These are phyloP conservation scores for Ruellia speciosa DNA, from an alignment of 305 asterid species.

Conservation along the genomic window DNA sequence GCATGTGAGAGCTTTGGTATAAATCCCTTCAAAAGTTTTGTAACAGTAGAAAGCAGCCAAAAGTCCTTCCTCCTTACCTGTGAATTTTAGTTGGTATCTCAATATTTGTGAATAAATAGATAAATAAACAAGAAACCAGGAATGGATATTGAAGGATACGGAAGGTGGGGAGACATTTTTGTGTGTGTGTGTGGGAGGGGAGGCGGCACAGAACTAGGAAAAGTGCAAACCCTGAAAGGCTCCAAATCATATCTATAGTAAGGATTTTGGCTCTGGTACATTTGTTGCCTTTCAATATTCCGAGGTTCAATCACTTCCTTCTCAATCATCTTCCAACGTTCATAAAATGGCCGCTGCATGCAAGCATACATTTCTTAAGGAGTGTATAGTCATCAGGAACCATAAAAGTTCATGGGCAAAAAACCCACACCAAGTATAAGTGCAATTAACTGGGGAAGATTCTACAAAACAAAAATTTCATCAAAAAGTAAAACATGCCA, in stretches of 20 bases:
- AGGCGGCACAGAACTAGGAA: not conserved
- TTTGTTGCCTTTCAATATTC: slow-evolving; percentile 61
- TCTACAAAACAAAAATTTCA: not conserved
- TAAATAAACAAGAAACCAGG: not conserved
- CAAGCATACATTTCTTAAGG: not conserved
- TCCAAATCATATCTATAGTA: slow-evolving; percentile 85
- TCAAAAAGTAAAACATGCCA: not conserved
- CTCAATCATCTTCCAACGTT: slow-evolving; percentile 94
- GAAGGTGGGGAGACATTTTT: not conserved
- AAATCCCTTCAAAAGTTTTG: slow-evolving; percentile 72
- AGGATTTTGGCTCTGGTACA: slow-evolving; percentile 60
- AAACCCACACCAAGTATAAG: too few species aligned
- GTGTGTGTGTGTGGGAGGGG: too few species aligned
- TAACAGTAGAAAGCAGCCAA: slow-evolving; percentile 91
- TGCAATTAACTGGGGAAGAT: too few species aligned
- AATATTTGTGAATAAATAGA: not conserved
- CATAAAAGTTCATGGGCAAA: not conserved
- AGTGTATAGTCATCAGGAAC: not conserved
- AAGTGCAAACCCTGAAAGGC: slow-evolving; percentile 78
- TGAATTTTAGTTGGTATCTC: slow-evolving; percentile 13
- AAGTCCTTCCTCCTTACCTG: slow-evolving; percentile 96
- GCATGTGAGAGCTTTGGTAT: slow-evolving; percentile 91
- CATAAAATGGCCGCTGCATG: slow-evolving; percentile 46
- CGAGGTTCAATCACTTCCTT: slow-evolving; percentile 92
- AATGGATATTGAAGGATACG: not conserved